Base-by-base conservation (phyloP, 2,329 filamentous ascomycete genomes). In the Apiospora koreana region DNA sequence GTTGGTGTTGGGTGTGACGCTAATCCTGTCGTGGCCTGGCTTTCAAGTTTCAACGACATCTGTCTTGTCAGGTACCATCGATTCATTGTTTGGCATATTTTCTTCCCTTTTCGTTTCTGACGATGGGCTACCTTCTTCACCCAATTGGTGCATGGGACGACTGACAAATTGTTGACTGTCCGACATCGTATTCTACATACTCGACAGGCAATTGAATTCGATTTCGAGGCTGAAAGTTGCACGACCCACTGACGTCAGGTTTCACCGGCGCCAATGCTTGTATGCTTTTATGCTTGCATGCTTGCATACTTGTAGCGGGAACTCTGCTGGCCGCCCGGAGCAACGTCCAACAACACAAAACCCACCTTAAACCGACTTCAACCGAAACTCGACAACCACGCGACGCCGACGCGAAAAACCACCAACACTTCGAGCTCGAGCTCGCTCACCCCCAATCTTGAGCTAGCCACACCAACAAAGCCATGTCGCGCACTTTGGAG, bases 401-500 rank as follows among this genome's bases (percentile, higher is more conserved):
- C 42, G 25, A 21, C 12, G 35, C 62, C 62, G 43, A 10, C n/a
- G 12, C 54, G 42, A 67, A 23, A 18, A 43, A 65, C 25, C 23
- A 28, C 65, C 16, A n/a, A n/a, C 35, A 35, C 3, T 8, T 35
- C 8, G 35, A 35, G 35, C 35, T 35, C 35, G 35, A 35, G 35
- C 8, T 35, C 35, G 35, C 3, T n/a, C 35, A 35, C 8, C 35
- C 35, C 8, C 35, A 35, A 35, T 8, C 35, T 35, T 8, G n/a
- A 35, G 8, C 35, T 8, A 35, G 8, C 35, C 35, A 35, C 28
- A 23, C 31, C 58, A 28, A 38, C 69, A 74, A 74, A n/a, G n/a
- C 69, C 42, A 96, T 96, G 93, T 93, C 92, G 77, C 88, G 90
- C 71, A 88, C 92, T 50, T 86, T 94, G 25, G 92, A 95, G 76